Evolutionary conservation across 116 monocot species (phyloP), one percentile per base, ranked within the genome.

Genomic region (Cymodocea nodosa): DNA sequence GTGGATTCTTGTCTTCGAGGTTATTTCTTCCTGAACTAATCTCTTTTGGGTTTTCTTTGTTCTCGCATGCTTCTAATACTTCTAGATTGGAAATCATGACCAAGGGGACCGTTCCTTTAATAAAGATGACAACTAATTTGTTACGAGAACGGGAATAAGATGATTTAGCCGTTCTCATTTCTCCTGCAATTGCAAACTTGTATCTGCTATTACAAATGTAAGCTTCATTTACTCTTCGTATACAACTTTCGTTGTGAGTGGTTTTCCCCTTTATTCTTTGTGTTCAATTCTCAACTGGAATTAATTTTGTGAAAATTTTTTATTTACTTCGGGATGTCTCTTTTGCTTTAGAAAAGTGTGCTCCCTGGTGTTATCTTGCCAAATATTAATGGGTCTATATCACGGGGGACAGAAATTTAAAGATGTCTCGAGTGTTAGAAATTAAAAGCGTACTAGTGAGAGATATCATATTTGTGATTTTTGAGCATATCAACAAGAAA

Each of bases 101-200:
- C 14, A 91, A 91, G 72, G 80, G 91, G 10, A 78, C 82, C n/a
- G 15, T 69, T 6, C 91, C 91, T 63, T 69, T 91, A 59, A 82
- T 40, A 40, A 79, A 69, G 20, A 82, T 91, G 87, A 68, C 79
- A 18, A 69, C 67, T 22, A 91, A 84, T 71, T 77, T 86, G 40
- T 55, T 75, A 12, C 19, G 60, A 36, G 80, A 86, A 25, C 35
- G 64, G 23, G 64, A 70, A 6, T 76, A 59, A 44, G 22, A 58
- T 23, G 23, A 37, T 7, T 19, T 13, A 23, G 13, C 30, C 19
- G 15, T 15, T 51, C 9, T 51, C 34, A 19, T 35, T 66, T 8
- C 34, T n/a, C 66, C 30, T 52, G 52, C 52, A 34, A 18, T 25
- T 34, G 52, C 66, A 25, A 66, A 0, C 1, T 34, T 34, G 24